Percentiles rank a stretch among this genome's conserved stretches.
phyloP scores from a whole-genome alignment of 2,329 filamentous ascomycete genomes.

The Orbilia oligospora region DNA sequence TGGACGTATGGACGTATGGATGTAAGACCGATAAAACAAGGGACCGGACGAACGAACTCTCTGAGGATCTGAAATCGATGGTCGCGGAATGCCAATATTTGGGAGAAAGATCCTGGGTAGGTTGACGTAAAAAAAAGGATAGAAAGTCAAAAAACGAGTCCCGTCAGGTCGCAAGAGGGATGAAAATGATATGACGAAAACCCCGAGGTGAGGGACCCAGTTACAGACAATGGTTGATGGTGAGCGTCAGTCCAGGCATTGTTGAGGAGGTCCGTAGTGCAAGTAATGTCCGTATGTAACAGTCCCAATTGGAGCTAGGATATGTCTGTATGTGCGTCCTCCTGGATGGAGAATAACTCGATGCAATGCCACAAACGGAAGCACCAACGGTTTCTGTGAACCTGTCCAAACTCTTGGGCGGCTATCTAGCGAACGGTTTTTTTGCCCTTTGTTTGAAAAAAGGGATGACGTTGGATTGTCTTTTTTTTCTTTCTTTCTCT shows the following conservation, averaged over 20 bases:
- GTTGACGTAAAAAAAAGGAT: neutral
- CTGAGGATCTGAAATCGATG: slow-evolving; percentile 46
- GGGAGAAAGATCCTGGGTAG: slow-evolving; percentile 1
- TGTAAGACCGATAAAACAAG: neutral
- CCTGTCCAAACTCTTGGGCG: slow-evolving; percentile 33
- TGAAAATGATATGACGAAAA: neutral
- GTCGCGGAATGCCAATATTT: slow-evolving; percentile 39
- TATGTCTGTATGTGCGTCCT: slow-evolving; percentile 4
- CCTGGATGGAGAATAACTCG: slow-evolving; percentile 18
- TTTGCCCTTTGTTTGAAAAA: slow-evolving; percentile 8
- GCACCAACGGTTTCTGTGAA: slow-evolving; percentile 46
- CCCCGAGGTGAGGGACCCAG: slow-evolving; percentile 28
- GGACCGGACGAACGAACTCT: slow-evolving; percentile 26
- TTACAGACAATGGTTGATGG: slow-evolving; percentile 35
- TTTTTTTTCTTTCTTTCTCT: neutral
- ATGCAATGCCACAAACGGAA: slow-evolving; percentile 24
- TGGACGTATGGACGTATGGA: slow-evolving; percentile 5
- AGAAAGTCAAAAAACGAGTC: neutral
- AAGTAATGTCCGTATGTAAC: slow-evolving; percentile 5
- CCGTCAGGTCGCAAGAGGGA: neutral
- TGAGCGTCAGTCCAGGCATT: slow-evolving; percentile 38
- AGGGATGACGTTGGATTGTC: slow-evolving; percentile 37
- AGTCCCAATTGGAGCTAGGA: slow-evolving; percentile 17
- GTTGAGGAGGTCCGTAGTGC: slow-evolving; percentile 11
- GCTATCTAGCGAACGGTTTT: slow-evolving; percentile 29